Percentiles rank a stretch among this genome's conserved stretches.
phyloP scores from a whole-genome alignment of 2,329 filamentous ascomycete genomes.

The Thelonectria olida region DNA sequence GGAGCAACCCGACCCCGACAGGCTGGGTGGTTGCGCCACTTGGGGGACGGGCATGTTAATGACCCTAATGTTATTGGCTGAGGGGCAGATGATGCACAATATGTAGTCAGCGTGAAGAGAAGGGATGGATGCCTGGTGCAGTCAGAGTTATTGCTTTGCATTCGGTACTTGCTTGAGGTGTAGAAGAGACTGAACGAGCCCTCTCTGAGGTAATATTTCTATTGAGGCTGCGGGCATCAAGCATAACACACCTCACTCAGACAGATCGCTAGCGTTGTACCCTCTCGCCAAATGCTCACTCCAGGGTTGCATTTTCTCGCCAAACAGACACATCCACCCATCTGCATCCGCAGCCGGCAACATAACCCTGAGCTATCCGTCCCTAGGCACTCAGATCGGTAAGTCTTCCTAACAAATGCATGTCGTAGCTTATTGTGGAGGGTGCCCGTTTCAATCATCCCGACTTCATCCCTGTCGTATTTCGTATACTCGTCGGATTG shows the following conservation, averaged over 20 bases:
- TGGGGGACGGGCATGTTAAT: not conserved
- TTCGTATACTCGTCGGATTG: constrained; percentile 18
- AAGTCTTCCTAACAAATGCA: not conserved
- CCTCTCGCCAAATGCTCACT: too few species aligned
- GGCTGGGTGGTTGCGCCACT: not conserved
- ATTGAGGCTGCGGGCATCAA: too few species aligned
- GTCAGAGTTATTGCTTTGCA: not conserved
- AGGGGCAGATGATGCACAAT: too few species aligned
- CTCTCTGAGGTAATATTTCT: too few species aligned
- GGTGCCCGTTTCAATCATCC: not conserved
- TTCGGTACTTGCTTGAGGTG: not conserved
- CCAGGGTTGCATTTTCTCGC: not conserved
- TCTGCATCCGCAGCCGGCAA: too few species aligned
- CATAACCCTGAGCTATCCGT: too few species aligned
- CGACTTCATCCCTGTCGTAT: constrained; percentile 18
- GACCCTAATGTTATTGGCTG: not conserved
- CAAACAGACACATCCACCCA: too few species aligned
- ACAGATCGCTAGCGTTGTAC: too few species aligned
- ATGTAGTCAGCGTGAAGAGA: too few species aligned
- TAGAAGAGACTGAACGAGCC: too few species aligned
- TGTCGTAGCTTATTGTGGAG: not conserved
- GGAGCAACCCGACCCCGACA: not conserved
- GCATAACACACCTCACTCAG: too few species aligned
- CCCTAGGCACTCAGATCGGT: not conserved
- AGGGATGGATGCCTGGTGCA: too few species aligned